Conservation (phyloP, 129 eudicot genomes). For the Artemisia argyi region DNA sequence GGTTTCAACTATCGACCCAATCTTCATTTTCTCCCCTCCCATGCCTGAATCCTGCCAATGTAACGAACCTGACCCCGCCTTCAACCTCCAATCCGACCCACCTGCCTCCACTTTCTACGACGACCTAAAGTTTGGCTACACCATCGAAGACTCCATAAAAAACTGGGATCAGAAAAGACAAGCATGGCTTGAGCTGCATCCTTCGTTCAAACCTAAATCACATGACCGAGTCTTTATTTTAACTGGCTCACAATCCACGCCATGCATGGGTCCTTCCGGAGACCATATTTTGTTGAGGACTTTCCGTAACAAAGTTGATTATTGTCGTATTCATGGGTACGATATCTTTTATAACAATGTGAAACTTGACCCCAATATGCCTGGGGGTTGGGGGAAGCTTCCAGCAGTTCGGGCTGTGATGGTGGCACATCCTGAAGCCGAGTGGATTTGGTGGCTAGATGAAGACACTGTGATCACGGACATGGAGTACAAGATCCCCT, state of each 20-base stretch:
- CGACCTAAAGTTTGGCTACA: not conserved
- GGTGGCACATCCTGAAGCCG: constrained; percentile 1
- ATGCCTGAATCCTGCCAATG: not conserved
- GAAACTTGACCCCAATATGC: not conserved
- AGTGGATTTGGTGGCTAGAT: not conserved
- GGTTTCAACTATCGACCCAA: constrained; percentile 19
- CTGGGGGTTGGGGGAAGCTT: not conserved
- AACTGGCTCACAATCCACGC: not conserved
- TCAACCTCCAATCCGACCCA: not conserved
- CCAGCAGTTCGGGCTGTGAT: not conserved
- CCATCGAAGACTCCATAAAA: not conserved
- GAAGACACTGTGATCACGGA: not conserved
- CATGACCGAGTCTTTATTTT: not conserved
- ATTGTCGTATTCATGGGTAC: not conserved
- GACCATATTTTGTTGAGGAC: not conserved
- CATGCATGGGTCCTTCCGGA: not conserved
- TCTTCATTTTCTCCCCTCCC: too few relatives aligned
- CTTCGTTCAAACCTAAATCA: not conserved
- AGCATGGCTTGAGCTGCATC: not conserved
- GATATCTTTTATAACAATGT: not conserved
- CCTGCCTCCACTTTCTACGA: not conserved
- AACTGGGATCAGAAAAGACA: not conserved
- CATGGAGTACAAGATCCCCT: not conserved
- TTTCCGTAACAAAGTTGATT: not conserved
- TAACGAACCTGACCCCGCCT: not conserved